Conservation (phyloP, 176 grass and related monocot species). For the Aegilops umbellulata region DNA sequence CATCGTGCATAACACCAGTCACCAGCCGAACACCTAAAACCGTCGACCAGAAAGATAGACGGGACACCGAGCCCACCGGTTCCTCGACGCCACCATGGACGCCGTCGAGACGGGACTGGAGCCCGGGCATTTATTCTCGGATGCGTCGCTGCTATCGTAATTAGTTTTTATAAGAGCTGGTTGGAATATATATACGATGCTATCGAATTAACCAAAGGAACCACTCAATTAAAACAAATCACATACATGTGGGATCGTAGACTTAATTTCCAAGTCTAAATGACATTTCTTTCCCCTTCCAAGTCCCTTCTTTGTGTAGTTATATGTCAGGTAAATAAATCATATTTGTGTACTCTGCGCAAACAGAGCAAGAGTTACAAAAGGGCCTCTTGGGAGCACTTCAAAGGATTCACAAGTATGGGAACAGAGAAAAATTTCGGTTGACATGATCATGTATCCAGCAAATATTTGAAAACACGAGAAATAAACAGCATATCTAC, state of each 20-base stretch:
- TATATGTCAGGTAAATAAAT: conserved; percentile 12
- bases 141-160: no score
- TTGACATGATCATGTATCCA: not conserved
- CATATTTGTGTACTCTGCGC: not conserved
- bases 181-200: not conserved
- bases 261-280: not conserved
- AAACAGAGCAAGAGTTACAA: not conserved
- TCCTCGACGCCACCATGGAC: no score
- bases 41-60: no score
- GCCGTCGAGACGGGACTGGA: no score
- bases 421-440: not conserved
- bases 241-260: not conserved
- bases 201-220: conserved; percentile 3
- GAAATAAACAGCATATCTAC: not conserved
- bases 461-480: not conserved
- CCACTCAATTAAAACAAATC: not conserved
- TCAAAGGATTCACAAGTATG: not conserved
- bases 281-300: not conserved
- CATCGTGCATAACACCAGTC: no score
- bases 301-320: not conserved
- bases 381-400: not conserved
- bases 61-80: no score
- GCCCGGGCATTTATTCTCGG: no score
- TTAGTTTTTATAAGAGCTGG: not conserved
- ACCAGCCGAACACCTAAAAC: no score